Base-by-base conservation (phyloP, 306 rosid species). In the Morella rubra region DNA sequence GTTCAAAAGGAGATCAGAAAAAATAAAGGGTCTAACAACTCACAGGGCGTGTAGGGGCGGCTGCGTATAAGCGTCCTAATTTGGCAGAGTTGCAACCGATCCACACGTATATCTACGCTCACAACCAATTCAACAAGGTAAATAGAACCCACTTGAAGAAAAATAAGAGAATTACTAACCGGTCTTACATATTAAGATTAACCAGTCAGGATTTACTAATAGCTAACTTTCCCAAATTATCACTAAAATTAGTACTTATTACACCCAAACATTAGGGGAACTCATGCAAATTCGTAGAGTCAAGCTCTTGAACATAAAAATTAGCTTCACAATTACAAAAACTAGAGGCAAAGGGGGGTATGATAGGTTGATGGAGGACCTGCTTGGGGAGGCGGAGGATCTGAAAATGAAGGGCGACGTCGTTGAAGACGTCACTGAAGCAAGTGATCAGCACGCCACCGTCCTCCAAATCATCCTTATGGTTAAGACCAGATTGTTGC, bases 11-110 rank as follows among this genome's bases (percentile, higher is more conserved):
- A 51, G 50, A 56, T 8, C 9, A 18, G 6, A 4, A 59, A 3
- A 50, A 50, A 24, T 55, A 37, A 44, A 73, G 50, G 45, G 73
- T 59, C 70, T 42, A 40, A 50, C 19, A 84, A 80, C 90, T 82
- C 75, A 90, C 98, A 20, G 97, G 96, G 8, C 91, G 81, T 54
- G 91, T 89, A 15, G 91, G 83, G 71, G 97, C 97, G 22, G 97
- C 97, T 53, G 93, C 99, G 80, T 92, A 92, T 79, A 95, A 24
- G 73, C 80, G 86, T 22, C 98, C 99, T 50, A 95, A 79, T 81
- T 92, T 92, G 8, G 89, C 84, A 76, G 93, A 83, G 87, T 81
- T 91, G 91, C 86, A 88, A 83, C 97, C 96, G 79, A 92, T 83
- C 98, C 97, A 95, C 27, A 78, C 96, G 84, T 84, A 86, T 86